Evolutionary conservation across 768 basidiomycete genomes (phyloP), one percentile per base, ranked within the genome.

Genomic region (Leccinum ochraceum): DNA sequence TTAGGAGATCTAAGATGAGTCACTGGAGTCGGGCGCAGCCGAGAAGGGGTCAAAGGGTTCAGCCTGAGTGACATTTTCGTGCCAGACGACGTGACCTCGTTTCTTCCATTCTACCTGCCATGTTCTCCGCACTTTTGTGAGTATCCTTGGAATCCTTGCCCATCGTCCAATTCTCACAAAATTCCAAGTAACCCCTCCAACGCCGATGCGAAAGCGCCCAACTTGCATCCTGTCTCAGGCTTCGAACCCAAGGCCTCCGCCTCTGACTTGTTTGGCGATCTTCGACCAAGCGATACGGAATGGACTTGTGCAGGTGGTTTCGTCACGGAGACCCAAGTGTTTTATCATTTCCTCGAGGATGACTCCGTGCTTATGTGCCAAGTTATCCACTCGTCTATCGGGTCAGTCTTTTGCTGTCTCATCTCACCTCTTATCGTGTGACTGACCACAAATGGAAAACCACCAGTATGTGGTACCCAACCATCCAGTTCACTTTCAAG

Each of bases 401-500:
- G 95, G 95, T 95, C 67, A 72, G 92, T 80, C 51, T 59, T 37
- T 26, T 34, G 24, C 46, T 52, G 6, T 66, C 65, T 49, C 59
- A 50, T 63, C 22, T 30, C 14, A 26, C 58, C 28, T 60, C 34
- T 37, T n/a, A 37, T 61, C 28, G 37, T 30, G 22, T 59, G 36
- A 57, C 60, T 65, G 55, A 67, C 60, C 7, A 53, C 56, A 60
- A 54, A 2, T 64, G 6, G 53, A 1, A 54, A 14, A 46, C 61
- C 59, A 32, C 4, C 68, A 96, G 95, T 24, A 73, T 98, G 61
- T 95, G 95, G 87, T 95, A 91, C 71, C 95, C 97, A 4, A 92
- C 89, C 32, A 88, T 96, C 68, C 96, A 99, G 75, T 93, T 98
- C 74, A 91, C 87, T 4, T 95, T 88, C 86, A 96, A 95, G 76